A percentile compares a stretch with the other conserved stretches of the same genome.
phyloP scores from a whole-genome alignment of 805 yeast genomes.

The Suhomyces tanzawaensis region DNA sequence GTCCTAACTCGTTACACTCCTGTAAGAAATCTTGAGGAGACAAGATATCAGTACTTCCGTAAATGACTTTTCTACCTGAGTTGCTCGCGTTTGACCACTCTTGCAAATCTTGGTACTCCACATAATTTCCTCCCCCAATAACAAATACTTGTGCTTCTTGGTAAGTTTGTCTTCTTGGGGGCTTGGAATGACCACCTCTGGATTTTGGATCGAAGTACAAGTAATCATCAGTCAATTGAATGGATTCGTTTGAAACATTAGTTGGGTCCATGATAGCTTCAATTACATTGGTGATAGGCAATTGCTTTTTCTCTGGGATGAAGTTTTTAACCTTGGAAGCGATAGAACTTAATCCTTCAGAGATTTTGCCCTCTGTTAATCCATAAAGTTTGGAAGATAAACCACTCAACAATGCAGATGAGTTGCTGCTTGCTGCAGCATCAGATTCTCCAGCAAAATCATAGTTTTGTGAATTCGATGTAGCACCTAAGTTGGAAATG shows the following conservation, averaged over 20 bases:
- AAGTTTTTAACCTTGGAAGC: slow-evolving; percentile 85
- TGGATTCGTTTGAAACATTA: slow-evolving; percentile 58
- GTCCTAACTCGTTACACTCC: slow-evolving; percentile 60
- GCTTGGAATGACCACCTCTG: slow-evolving; percentile 85
- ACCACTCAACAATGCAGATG: slow-evolving; percentile 65
- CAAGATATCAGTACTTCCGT: slow-evolving; percentile 80
- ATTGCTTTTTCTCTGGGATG: slow-evolving; percentile 81
- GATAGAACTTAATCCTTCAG: slow-evolving; percentile 87
- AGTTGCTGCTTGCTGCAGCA: slow-evolving; percentile 38
- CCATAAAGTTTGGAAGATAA: slow-evolving; percentile 76
- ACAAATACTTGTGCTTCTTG: slow-evolving; percentile 85
- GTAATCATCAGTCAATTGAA: slow-evolving; percentile 82
- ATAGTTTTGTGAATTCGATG: slow-evolving; percentile 27
- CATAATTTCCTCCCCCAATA: slow-evolving; percentile 94
- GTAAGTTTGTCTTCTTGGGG: slow-evolving; percentile 80
- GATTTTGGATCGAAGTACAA: slow-evolving; percentile 87
- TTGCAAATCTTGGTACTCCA: slow-evolving; percentile 90
- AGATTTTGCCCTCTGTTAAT: slow-evolving; percentile 74
- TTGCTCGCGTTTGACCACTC: slow-evolving; percentile 62
- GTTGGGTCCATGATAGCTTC: slow-evolving; percentile 88
- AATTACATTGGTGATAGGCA: slow-evolving; percentile 87
- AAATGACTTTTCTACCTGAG: slow-evolving; percentile 56
- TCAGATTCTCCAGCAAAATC: slow-evolving; percentile 19
- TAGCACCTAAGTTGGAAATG: slow-evolving; percentile 20
- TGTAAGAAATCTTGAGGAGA: slow-evolving; percentile 67